Percentiles rank a stretch among this genome's conserved stretches.
Conservation (phyloP, 495 filamentous ascomycete species). For the Aspergillus nidulans region DNA sequence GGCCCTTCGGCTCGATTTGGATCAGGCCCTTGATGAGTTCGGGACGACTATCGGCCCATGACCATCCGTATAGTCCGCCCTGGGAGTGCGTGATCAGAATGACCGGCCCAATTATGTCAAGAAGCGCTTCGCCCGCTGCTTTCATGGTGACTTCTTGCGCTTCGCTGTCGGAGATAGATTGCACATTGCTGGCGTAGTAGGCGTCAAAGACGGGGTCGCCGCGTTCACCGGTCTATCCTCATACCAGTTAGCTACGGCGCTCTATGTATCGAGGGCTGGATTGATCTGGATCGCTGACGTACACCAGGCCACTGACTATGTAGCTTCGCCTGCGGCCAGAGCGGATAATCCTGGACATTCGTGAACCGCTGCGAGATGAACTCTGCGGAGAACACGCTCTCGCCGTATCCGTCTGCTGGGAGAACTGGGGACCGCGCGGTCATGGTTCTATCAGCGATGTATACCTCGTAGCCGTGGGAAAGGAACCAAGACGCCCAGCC, state of each 20-base stretch:
- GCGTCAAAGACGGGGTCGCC: conserved; percentile 42
- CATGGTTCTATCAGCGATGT: conserved; percentile 41
- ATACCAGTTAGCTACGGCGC: too few relatives aligned
- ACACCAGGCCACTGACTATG: conserved; percentile 49
- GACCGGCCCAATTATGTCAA: conserved; percentile 45
- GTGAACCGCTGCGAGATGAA: conserved; percentile 38
- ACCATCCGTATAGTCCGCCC: conserved; percentile 47
- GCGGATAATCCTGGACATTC: conserved; percentile 26
- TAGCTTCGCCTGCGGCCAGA: conserved; percentile 40
- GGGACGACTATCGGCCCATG: conserved; percentile 43
- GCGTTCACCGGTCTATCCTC: conserved; percentile 24
- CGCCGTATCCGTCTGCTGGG: conserved; percentile 24
- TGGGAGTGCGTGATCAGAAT: conserved; percentile 52
- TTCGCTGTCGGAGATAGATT: conserved; percentile 29
- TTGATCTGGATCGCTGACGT: background rate
- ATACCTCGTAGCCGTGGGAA: conserved; percentile 39
- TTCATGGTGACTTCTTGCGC: conserved; percentile 40
- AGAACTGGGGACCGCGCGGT: conserved; percentile 39
- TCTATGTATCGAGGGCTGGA: background rate
- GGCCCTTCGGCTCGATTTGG: conserved; percentile 51
- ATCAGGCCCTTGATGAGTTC: conserved; percentile 44
- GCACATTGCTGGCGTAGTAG: conserved; percentile 43
- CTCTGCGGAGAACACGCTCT: conserved; percentile 27
- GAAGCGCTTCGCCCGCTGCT: conserved; percentile 39
- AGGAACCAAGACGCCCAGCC: conserved; percentile 48